These are phyloP conservation scores for Plenodomus lindquistii DNA, from an alignment of 2,329 filamentous ascomycete genomes.

Conservation along the genomic window DNA sequence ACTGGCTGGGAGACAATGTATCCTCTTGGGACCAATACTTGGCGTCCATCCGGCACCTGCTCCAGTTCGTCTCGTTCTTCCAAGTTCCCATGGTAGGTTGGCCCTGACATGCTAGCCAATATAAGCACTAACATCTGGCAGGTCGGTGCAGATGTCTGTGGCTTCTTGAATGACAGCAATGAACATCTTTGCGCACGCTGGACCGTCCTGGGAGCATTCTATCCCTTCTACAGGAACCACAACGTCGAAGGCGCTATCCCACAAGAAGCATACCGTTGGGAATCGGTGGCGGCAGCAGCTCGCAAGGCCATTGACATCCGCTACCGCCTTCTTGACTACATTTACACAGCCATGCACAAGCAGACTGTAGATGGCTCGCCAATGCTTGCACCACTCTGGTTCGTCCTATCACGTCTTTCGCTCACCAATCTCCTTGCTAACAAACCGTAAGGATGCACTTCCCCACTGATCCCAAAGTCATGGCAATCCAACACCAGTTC, in stretches of 20 bases:
- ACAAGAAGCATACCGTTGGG: conserved; percentile 63
- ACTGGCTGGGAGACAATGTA: conserved; percentile 62
- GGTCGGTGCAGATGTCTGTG: conserved; percentile 68
- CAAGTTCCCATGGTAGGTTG: conserved; percentile 49
- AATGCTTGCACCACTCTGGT: conserved; percentile 70
- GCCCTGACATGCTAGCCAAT: too few relatives aligned
- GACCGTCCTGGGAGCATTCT: conserved; percentile 72
- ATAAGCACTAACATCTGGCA: conserved; percentile 3
- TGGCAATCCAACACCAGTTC: conserved; percentile 58
- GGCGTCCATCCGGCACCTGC: conserved; percentile 44
- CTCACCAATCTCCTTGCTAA: conserved; percentile 2
- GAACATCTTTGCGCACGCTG: conserved; percentile 73
- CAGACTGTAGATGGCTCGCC: conserved; percentile 67
- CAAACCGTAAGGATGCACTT: conserved; percentile 59
- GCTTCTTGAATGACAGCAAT: conserved; percentile 68
- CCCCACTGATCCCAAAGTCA: conserved; percentile 57
- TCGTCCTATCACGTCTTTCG: conserved; percentile 53
- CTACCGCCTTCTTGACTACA: conserved; percentile 77
- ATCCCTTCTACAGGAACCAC: conserved; percentile 76
- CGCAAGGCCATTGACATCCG: conserved; percentile 70
- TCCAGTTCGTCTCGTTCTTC: conserved; percentile 52
- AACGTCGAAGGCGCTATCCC: conserved; percentile 64
- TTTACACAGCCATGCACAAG: conserved; percentile 70
- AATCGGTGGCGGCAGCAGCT: conserved; percentile 65
- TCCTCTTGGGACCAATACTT: conserved; percentile 51